phyloP scores from a whole-genome alignment of 495 filamentous ascomycete genomes.

The Talaromyces proteolyticus region DNA sequence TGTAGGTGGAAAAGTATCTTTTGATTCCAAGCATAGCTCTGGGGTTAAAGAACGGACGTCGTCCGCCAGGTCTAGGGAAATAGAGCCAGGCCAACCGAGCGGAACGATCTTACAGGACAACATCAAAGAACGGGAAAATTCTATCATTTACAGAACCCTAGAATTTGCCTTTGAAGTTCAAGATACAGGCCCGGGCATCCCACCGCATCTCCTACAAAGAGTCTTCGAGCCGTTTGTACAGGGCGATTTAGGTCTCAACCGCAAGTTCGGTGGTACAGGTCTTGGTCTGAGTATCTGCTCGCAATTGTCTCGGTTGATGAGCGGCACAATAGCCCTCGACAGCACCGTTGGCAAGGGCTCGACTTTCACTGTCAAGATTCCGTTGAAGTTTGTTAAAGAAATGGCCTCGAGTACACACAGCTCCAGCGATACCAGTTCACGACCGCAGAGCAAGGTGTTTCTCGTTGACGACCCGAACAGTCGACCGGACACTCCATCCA shows the following conservation, averaged over 20 bases:
- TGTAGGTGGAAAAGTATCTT: constrained; percentile 8
- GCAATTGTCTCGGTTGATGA: constrained; percentile 80
- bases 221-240: constrained; percentile 96
- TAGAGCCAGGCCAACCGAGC: not conserved
- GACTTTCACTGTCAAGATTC: constrained; percentile 78
- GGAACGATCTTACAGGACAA: constrained; percentile 3
- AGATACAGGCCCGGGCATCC: constrained; percentile 90
- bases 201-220: constrained; percentile 62
- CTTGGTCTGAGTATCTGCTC: constrained; percentile 84
- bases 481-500: constrained; percentile 1
- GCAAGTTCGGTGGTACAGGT: constrained; percentile 89
- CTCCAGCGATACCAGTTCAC: constrained; percentile 17
- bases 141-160: constrained; percentile 45
- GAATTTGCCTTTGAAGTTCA: constrained; percentile 83
- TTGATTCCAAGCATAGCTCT: constrained; percentile 7
- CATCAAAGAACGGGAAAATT: constrained; percentile 2
- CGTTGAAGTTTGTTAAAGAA: constrained; percentile 70
- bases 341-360: constrained; percentile 72
- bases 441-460: constrained; percentile 19
- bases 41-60: constrained; percentile 8
- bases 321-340: constrained; percentile 63
- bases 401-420: constrained; percentile 43
- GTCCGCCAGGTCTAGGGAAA: constrained; percentile 5
- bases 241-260: constrained; percentile 80
- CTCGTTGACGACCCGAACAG: constrained; percentile 18